Evolutionary conservation across 2,329 filamentous ascomycete species (phyloP).

Genomic region (Eurotiales sp.): DNA sequence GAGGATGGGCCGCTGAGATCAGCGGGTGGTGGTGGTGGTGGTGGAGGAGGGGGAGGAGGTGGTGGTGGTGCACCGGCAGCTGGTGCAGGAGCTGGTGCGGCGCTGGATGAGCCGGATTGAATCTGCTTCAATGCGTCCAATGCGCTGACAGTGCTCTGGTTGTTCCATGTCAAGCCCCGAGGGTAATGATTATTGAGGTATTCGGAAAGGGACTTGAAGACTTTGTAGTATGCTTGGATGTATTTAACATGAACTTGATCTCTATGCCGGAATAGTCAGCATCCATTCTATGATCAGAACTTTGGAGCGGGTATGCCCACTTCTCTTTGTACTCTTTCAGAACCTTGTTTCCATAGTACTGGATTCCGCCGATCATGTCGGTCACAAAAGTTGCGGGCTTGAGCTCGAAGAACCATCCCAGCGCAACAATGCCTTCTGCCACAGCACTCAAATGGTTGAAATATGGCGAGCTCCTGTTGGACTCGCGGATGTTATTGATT

Average conservation of each 20-base stretch:
- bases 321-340: conserved; percentile 85
- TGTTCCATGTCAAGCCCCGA: conserved; percentile 82
- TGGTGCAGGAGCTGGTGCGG: conserved; percentile 8
- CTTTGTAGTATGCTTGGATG: conserved; percentile 85
- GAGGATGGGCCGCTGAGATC: conserved; percentile 27
- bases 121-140: conserved; percentile 63
- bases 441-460: conserved; percentile 84
- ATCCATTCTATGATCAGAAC: neutral
- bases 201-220: conserved; percentile 77
- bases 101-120: conserved; percentile 38
- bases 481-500: conserved; percentile 76
- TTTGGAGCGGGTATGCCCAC: conserved; percentile 50
- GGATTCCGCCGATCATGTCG: conserved; percentile 75
- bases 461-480: conserved; percentile 69
- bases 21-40: conserved; percentile 50
- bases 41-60: conserved; percentile 36
- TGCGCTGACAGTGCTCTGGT: conserved; percentile 67
- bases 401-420: conserved; percentile 85
- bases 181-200: conserved; percentile 83
- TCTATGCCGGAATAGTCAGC: conserved; percentile 45
- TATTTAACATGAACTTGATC: conserved; percentile 79
- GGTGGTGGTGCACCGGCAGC: conserved; percentile 23
- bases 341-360: conserved; percentile 94
- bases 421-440: conserved; percentile 80
- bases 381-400: conserved; percentile 83